Conservation (phyloP, 345 rosid genomes). For the Acer yangbiense region DNA sequence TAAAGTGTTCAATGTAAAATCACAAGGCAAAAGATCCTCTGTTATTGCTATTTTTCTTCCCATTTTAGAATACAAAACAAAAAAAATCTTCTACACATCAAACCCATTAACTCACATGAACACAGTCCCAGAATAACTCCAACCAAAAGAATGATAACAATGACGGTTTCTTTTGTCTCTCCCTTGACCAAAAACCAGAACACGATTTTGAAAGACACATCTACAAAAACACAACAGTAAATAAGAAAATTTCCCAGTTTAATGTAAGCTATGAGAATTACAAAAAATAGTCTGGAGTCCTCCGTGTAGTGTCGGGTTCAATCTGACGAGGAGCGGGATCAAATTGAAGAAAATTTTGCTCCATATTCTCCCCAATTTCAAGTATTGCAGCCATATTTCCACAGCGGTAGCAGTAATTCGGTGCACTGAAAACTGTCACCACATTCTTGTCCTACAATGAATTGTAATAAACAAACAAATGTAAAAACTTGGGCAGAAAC, state of each 20-base stretch:
- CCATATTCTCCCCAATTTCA: slow-evolving; percentile 85
- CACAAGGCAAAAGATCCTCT: slow-evolving; percentile 17
- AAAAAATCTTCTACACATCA: slow-evolving; percentile 21
- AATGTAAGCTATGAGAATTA: slow-evolving; percentile 32
- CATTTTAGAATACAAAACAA: slow-evolving; percentile 32
- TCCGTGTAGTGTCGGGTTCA: slow-evolving; percentile 77
- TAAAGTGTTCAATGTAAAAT: too few relatives aligned
- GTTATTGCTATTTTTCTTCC: slow-evolving; percentile 38
- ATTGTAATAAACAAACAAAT: slow-evolving; percentile 1
- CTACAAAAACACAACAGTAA: slow-evolving; percentile 46
- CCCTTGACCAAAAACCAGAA: slow-evolving; percentile 30
- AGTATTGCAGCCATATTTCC: slow-evolving; percentile 91
- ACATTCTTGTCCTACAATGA: slow-evolving; percentile 66
- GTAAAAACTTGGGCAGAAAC: neutral
- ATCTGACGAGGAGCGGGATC: slow-evolving; percentile 92
- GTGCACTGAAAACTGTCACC: slow-evolving; percentile 84
- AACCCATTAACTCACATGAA: slow-evolving; percentile 37
- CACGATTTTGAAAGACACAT: slow-evolving; percentile 34
- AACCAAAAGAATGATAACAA: slow-evolving; percentile 37
- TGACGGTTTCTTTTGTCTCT: slow-evolving; percentile 27
- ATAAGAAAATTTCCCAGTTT: slow-evolving; percentile 20
- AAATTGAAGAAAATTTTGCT: slow-evolving; percentile 79
- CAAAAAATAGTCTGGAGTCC: slow-evolving; percentile 89
- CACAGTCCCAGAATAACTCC: slow-evolving; percentile 19
- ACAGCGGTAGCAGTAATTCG: slow-evolving; percentile 79